Evolutionary conservation across 108 stramenopile species (phyloP), one percentile per base, ranked within the genome.

Genomic region (Cyclotella atomus): DNA sequence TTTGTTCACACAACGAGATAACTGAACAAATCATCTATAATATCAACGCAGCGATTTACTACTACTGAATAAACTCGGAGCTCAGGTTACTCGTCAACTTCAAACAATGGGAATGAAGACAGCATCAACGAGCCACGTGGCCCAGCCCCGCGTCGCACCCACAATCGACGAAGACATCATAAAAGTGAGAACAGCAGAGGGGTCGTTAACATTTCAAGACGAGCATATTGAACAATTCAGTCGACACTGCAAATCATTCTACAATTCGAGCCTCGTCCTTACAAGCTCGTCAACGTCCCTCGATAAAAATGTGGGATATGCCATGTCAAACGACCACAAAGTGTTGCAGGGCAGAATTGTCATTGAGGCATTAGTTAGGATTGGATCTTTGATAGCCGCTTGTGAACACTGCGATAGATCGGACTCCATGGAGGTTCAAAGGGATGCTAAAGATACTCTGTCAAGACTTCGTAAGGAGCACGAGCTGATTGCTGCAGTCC

Each of bases 301-400:
- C 9, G 71, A 79, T 49, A 59, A 79, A 59, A 73, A 72, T 21
- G 35, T 49, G 41, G 47, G 25, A 6, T 33, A 68, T 16, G 53
- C 59, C 25, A 62, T 43, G 21, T 45, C 47, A 25, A 30, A 30
- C 32, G 56, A 57, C 10, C 29, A 14, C 12, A 32, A 32, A n/a
- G 56, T 57, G 30, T 29, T 12, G 32, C 59, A 59, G 14, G 79
- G 79, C n/a, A 79, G 61, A 23, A 43, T 79, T 30, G 71, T 67
- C 19, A 25, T 79, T 15, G 79, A 79, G 49, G 41, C 79, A 8
- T 55, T 79, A 30, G 72, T 73, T 70, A 67, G 79, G 1, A 73
- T 81, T 16, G 65, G 70, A 46, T 62, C 70, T 21, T 66, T 78
- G 16, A 68, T 49, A 49, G 44, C 68, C 30, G 32, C 56, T 44